A percentile compares a stretch with the other conserved stretches of the same genome.
Conservation (phyloP, 2,329 filamentous ascomycete species). For the Trichophyton verrucosum region DNA sequence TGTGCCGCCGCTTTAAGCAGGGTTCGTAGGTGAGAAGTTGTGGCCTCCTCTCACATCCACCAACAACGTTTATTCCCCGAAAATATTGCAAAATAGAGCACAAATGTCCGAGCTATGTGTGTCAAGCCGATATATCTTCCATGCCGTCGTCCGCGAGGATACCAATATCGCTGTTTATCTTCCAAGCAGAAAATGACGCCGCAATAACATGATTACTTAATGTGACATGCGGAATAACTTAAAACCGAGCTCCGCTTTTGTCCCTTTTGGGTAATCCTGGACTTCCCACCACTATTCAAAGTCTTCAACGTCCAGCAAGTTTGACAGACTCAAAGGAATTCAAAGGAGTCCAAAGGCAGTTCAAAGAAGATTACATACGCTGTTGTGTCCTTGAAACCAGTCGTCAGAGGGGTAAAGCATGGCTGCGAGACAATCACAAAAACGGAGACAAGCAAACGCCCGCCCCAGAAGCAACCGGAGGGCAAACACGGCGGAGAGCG, state of each 20-base stretch:
- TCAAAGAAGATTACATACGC: background rate
- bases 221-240: background rate
- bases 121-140: no score
- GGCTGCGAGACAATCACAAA: constrained; percentile 1
- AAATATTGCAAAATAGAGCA: no score
- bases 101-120: no score
- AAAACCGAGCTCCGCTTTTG: background rate
- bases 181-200: background rate
- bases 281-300: no score
- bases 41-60: background rate
- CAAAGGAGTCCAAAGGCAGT: no score
- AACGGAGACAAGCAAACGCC: background rate
- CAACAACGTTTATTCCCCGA: no score
- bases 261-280: background rate
- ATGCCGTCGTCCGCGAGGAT: background rate
- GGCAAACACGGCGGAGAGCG: background rate
- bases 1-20: background rate
- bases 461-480: background rate
- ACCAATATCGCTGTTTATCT: background rate
- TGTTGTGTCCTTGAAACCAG: background rate
- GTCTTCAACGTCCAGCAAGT: background rate
- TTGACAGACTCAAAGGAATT: background rate
- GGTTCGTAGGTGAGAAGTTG: no score
- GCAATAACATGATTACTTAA: background rate
- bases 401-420: background rate